Conservation (phyloP, 73 alveolate genomes). For the Effrenium voratum region DNA sequence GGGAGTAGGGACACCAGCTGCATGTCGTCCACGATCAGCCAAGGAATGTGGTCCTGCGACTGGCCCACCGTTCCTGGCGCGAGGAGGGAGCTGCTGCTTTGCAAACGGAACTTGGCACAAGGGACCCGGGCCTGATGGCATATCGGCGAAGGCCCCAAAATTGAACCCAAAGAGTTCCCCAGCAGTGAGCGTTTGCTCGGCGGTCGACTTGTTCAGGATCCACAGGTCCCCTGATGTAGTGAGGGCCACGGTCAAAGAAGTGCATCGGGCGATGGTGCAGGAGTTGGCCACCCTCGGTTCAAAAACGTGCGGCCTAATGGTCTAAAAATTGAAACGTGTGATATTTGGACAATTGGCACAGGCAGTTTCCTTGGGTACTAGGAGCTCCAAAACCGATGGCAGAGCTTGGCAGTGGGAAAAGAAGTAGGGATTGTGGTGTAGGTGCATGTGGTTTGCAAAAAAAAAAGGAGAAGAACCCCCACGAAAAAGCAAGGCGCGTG, state of each 20-base stretch:
- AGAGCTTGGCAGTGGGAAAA: no score
- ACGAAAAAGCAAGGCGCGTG: neutral
- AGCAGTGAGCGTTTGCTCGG: neutral
- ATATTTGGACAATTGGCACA: neutral
- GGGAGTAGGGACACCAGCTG: neutral
- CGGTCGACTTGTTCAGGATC: neutral
- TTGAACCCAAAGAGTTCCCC: slow-evolving; percentile 25
- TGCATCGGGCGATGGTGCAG: neutral
- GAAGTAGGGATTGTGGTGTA: no score
- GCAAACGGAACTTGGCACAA: no score
- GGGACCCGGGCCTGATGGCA: neutral
- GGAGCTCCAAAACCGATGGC: no score
- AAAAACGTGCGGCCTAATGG: neutral
- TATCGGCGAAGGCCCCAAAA: neutral
- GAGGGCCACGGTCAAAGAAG: neutral
- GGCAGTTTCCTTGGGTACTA: no score
- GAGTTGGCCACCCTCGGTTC: neutral
- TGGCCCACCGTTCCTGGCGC: no score
- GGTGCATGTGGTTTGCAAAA: no score
- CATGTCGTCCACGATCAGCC: neutral
- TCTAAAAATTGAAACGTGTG: neutral
- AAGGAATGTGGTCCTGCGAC: no score
- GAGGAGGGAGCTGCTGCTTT: no score
- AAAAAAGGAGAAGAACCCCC: no score
- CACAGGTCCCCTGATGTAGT: neutral